Base-by-base conservation (phyloP, 1,284 basidiomycete genomes). In the Papiliotrema nemorosa region DNA sequence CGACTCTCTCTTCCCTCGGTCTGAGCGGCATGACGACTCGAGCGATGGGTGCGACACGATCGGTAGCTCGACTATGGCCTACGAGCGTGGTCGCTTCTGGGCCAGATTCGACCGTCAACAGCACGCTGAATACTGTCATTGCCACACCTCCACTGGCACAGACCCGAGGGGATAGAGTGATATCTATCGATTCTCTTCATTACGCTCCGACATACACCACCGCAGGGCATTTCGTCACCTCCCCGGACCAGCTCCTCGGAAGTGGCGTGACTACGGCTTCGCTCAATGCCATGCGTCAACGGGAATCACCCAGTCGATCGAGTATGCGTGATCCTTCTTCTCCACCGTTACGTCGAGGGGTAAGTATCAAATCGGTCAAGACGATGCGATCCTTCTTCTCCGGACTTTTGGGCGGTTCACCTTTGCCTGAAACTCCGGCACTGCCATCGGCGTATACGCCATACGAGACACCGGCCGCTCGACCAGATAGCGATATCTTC, bases 361-460 rank as follows among this genome's bases (percentile, higher is more conserved):
- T 59, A 6, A 60, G 57, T 33, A 55, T 68, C 31, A 66, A 64
- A 45, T 64, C 62, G 4, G 59, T 57, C 44, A 63, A 61, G 44
- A 64, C 65, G 1, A 52, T 66, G 51, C 49, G 58, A 33, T 66
- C 64, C 1, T 64, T 66, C 57, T 66, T 68, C 40, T 64, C 66
- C 7, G 54, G 55, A 10, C 44, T 66, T n/a, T 33, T 63, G 12
- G 48, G 21, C 18, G 24, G 21, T 6, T 22, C 21, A 24, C 25
- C 41, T 24, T 22, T 47, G 5, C 54, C 57, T 4, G 35, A 46
- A 7, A 54, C 47, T 3, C 57, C 57, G 2, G 58, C 48, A 5
- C 24, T 55, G 22, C 60, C 60, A 2, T 36, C 44, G 22, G 36
- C 52, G 9, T 21, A 21, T 14, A 24, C 36, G 20, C 13, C 34